These are phyloP conservation scores for Pseudonitzschia multistriata DNA, from an alignment of 108 stramenopile species.

Conservation along the genomic window DNA sequence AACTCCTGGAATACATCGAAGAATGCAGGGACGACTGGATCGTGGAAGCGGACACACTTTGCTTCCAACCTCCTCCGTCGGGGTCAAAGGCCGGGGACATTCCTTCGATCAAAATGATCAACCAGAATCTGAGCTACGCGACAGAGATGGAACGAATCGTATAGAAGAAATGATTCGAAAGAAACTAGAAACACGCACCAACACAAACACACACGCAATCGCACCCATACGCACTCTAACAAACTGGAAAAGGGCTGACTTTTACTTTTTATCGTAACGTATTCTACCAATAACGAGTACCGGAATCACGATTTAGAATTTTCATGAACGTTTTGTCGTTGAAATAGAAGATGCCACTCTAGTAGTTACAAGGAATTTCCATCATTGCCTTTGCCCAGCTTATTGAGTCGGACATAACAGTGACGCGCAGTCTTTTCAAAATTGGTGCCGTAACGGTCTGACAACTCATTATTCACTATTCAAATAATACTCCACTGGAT, in stretches of 20 bases:
- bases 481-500: too few relatives aligned
- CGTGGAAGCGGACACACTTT: conserved; percentile 54
- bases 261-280: neutral
- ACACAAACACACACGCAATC: neutral
- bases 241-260: neutral
- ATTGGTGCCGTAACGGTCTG: too few relatives aligned
- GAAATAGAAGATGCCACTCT: too few relatives aligned
- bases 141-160: conserved; percentile 92
- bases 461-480: too few relatives aligned
- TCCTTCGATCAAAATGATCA: conserved; percentile 78
- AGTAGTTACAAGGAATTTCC: too few relatives aligned
- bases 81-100: conserved; percentile 69
- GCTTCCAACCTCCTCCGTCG: conserved; percentile 59
- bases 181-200: neutral
- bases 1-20: conserved; percentile 71
- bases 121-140: conserved; percentile 83
- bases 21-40: conserved; percentile 86
- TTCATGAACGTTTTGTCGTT: too few relatives aligned
- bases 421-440: too few relatives aligned
- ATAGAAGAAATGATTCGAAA: conserved; percentile 28
- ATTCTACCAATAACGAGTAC: neutral
- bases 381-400: too few relatives aligned
- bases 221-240: neutral
- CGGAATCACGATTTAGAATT: too few relatives aligned
- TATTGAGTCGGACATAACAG: too few relatives aligned